phyloP scores from a whole-genome alignment of 1,284 basidiomycete genomes.

The Naganishia liquefaciens region DNA sequence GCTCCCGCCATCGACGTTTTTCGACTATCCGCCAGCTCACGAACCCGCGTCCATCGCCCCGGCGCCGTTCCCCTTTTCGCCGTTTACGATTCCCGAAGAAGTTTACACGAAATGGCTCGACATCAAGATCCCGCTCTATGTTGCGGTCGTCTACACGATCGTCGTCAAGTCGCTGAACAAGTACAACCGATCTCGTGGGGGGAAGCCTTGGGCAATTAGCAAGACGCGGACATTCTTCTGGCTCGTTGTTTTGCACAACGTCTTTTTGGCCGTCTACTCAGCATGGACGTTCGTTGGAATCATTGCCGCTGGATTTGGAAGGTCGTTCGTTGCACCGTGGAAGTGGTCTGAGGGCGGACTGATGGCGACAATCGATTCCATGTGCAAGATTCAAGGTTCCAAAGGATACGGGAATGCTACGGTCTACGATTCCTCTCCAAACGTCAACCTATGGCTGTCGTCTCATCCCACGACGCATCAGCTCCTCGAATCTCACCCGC shows the following conservation, averaged over 20 bases:
- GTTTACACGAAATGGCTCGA: slow-evolving; percentile 29
- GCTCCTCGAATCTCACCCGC: slow-evolving; percentile 21
- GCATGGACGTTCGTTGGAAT: slow-evolving; percentile 35
- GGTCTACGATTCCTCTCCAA: slow-evolving; percentile 18
- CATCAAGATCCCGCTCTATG: slow-evolving; percentile 28
- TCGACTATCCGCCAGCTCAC: slow-evolving; percentile 26
- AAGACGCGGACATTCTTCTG: slow-evolving; percentile 32
- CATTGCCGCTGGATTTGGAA: slow-evolving; percentile 25
- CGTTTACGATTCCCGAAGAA: slow-evolving; percentile 31
- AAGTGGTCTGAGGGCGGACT: slow-evolving; percentile 29
- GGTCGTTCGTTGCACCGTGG: slow-evolving; percentile 27
- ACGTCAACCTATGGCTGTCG: slow-evolving; percentile 20
- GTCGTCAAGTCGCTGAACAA: slow-evolving; percentile 31
- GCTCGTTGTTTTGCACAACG: slow-evolving; percentile 32
- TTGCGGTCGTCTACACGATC: slow-evolving; percentile 31
- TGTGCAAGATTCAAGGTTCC: slow-evolving; percentile 31
- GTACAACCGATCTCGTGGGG: slow-evolving; percentile 28
- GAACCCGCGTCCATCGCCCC: slow-evolving; percentile 28
- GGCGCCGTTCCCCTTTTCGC: slow-evolving; percentile 26
- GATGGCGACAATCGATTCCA: slow-evolving; percentile 29
- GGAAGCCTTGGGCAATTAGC: slow-evolving; percentile 33
- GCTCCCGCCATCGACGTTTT: slow-evolving; percentile 20
- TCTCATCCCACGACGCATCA: slow-evolving; percentile 27
- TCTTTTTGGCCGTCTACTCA: slow-evolving; percentile 35
- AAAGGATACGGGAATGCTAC: slow-evolving; percentile 30